Evolutionary conservation across 208 protist species (phyloP), one percentile per base, ranked within the genome.

Genomic region (Leishmania major): DNA sequence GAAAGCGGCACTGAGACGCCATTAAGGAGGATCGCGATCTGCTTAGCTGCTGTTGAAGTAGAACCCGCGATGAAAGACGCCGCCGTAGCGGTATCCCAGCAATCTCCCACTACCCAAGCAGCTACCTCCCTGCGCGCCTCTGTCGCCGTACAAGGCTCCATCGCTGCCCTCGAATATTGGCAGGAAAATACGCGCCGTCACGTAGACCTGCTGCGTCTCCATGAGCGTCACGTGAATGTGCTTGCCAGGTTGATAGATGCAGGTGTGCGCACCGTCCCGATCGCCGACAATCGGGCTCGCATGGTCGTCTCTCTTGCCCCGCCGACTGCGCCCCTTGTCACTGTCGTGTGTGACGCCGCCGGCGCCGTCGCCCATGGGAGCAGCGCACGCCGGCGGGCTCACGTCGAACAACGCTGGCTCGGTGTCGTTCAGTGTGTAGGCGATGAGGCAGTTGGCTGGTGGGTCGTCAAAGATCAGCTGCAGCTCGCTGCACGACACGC

Each of bases 111-210:
- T 83, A 0, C 88, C 89, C 11, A 82, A 72, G 28, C 84, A 84
- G 70, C 86, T 89, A n/a, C 82, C 84, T 53, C 80, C 84, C 76
- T 87, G 83, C 4, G 75, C 86, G 28, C 86, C 83, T 43, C 25
- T 51, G 49, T 69, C 81, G 6, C 87, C 83, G 57, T 83, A 84
- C 15, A 84, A 72, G 1, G 80, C 73, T 1, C 81, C 80, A 35
- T 86, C 86, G 19, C 75, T 78, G 53, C 76, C 78, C 55, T 87
- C 84, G 66, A 88, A 88, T 25, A 96, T 81, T 11, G 93, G 93
- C 70, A 94, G 80, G 77, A 96, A 96, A 31, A 90, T 85, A 10
- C 93, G 91, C 64, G 93, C 93, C 71, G 93, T 95, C 66, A 96
- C 57, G 60, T 90, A 91, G 45, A 93, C 91, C 74, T 85, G 81